Conservation (phyloP, 2,329 filamentous ascomycete species). For the Diaporthe nobilis region DNA sequence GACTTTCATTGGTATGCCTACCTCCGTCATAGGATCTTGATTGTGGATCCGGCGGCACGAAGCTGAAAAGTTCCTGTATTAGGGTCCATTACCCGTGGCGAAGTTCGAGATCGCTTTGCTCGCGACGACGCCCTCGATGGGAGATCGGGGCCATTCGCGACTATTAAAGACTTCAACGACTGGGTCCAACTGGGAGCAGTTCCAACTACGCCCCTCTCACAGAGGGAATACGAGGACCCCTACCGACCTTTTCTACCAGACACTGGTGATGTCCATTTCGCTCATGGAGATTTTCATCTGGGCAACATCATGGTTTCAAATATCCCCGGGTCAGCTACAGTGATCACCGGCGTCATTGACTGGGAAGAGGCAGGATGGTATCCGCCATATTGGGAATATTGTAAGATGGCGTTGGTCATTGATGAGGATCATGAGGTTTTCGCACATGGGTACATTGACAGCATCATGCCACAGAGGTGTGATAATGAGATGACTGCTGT, state of each 20-base stretch:
- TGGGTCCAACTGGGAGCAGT: neutral
- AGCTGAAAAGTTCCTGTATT: neutral
- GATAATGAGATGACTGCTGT: too few relatives aligned
- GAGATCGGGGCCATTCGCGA: constrained; percentile 2
- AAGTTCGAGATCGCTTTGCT: constrained; percentile 7
- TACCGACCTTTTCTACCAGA: neutral
- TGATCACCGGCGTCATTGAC: neutral
- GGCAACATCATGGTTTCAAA: constrained; percentile 1
- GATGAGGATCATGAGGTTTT: too few relatives aligned
- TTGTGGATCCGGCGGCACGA: neutral
- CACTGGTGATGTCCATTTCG: neutral
- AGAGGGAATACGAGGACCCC: neutral
- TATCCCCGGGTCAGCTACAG: neutral
- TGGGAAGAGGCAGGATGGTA: neutral
- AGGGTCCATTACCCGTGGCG: constrained; percentile 1
- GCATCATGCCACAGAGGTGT: too few relatives aligned
- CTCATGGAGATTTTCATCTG: neutral
- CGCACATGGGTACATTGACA: too few relatives aligned
- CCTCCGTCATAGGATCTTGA: neutral
- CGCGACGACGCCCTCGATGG: neutral
- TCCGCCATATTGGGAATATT: too few relatives aligned
- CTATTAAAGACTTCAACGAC: constrained; percentile 5
- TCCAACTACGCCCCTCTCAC: neutral
- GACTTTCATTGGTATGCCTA: neutral
- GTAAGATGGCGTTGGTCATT: too few relatives aligned